Evolutionary conservation across 129 eudicot species (phyloP).

Genomic region (Flaveria brownii): DNA sequence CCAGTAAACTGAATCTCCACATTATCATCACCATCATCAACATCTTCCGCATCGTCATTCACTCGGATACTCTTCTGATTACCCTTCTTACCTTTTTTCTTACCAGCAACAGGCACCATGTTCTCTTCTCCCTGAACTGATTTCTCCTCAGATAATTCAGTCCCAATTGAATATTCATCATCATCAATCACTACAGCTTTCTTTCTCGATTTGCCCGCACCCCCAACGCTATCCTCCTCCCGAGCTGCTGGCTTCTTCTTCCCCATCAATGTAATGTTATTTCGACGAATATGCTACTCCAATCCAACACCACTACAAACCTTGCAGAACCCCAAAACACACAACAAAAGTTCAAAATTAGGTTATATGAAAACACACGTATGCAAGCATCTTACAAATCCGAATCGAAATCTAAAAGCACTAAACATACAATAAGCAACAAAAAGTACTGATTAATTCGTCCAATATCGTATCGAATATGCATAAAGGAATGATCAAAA

Average conservation of each 20-base stretch:
- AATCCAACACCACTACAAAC: background rate
- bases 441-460: background rate
- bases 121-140: slow-evolving; percentile 47
- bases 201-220: slow-evolving; percentile 71
- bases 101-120: slow-evolving; percentile 43
- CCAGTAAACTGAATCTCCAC: slow-evolving; percentile 43
- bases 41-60: slow-evolving; percentile 54
- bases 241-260: slow-evolving; percentile 62
- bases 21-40: slow-evolving; percentile 38
- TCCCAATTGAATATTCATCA: slow-evolving; percentile 81
- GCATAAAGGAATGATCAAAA: background rate
- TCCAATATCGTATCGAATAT: slow-evolving; percentile 22
- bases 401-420: background rate
- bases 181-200: slow-evolving; percentile 69
- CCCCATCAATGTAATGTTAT: slow-evolving; percentile 45
- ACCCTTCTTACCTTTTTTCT: slow-evolving; percentile 62
- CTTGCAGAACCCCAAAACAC: slow-evolving; percentile 13
- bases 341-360: background rate
- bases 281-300: slow-evolving; percentile 40
- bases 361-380: background rate
- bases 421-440: slow-evolving; percentile 12
- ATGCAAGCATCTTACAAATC: background rate
- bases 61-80: slow-evolving; percentile 36
- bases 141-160: slow-evolving; percentile 59
- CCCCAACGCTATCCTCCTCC: slow-evolving; percentile 53